Evolutionary conservation across 2,329 filamentous ascomycete species (phyloP), one percentile per base, ranked within the genome.

Genomic region (Colletotrichum musicola): DNA sequence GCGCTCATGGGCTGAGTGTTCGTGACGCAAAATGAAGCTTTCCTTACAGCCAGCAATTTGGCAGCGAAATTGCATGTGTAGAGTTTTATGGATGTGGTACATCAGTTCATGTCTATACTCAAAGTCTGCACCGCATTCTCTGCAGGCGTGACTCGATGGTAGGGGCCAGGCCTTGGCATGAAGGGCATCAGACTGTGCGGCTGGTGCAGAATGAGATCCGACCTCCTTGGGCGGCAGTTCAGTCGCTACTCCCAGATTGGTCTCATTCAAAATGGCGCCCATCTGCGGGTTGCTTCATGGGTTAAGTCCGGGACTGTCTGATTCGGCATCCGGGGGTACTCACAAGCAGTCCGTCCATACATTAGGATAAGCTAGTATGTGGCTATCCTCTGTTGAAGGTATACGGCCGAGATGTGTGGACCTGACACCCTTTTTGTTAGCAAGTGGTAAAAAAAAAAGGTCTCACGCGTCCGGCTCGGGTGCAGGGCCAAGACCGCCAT

Each of bases 391-490:
- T n/a, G n/a, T n/a, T n/a, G n/a, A n/a, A n/a, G n/a, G n/a, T n/a
- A n/a, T n/a, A n/a, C n/a, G n/a, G n/a, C n/a, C n/a, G n/a, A n/a
- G n/a, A n/a, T n/a, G n/a, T n/a, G n/a, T n/a, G n/a, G n/a, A n/a
- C n/a, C n/a, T 51, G 27, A 72, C 75, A 76, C 75, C 75, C 75
- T 77, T 73, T 75, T 77, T 77, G 71, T 77, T 75, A 77, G 76
- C 73, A 73, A 66, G 4, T 56, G 50, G 16, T 71, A 75, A 59
- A 76, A 77, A 75, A 75, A 77, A 76, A 77, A 75, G 73, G 27
- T 53, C 56, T 76, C 72, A 77, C 75, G 57, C 47, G 68, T 76
- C 71, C 59, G 50, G 42, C 27, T 59, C 12, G 3, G 40, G 55
- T 61, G 63, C 66, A 73, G 69, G 67, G 62, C 66, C 72, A 46